phyloP scores from a whole-genome alignment of 2,329 filamentous ascomycete species.

The Arachnomyces sp. region DNA sequence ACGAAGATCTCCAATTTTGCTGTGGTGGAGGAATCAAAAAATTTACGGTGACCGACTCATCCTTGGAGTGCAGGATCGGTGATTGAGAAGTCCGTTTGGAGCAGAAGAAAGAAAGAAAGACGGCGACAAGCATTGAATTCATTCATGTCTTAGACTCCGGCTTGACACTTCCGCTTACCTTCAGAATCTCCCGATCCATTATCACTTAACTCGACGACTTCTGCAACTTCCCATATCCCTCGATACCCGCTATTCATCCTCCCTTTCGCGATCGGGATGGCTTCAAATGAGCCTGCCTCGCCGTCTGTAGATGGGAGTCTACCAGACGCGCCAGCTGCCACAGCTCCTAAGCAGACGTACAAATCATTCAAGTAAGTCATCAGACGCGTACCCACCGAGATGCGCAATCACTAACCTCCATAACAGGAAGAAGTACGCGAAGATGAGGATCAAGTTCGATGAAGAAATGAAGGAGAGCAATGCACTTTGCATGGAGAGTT shows the following conservation, averaged over 20 bases:
- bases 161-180: no score
- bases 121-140: no score
- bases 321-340: constrained; percentile 21
- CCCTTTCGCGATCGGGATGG: no score
- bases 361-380: constrained; percentile 56
- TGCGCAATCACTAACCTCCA: background rate
- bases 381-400: background rate
- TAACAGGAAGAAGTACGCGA: constrained; percentile 72
- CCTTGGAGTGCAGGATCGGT: no score
- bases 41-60: no score
- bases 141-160: no score
- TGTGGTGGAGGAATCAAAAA: no score
- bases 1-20: background rate
- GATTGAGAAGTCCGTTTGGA: no score
- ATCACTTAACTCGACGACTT: no score
- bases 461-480: constrained; percentile 66
- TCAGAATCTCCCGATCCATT: no score
- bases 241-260: constrained; percentile 5
- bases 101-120: no score
- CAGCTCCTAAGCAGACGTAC: constrained; percentile 46
- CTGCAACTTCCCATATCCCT: background rate
- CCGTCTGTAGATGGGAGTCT: constrained; percentile 21
- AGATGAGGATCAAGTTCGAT: constrained; percentile 73
- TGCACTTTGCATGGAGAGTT: constrained; percentile 63
- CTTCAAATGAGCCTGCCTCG: constrained; percentile 22